Base-by-base conservation (phyloP, 129 eudicot species). In the Oenanthe sinensis region DNA sequence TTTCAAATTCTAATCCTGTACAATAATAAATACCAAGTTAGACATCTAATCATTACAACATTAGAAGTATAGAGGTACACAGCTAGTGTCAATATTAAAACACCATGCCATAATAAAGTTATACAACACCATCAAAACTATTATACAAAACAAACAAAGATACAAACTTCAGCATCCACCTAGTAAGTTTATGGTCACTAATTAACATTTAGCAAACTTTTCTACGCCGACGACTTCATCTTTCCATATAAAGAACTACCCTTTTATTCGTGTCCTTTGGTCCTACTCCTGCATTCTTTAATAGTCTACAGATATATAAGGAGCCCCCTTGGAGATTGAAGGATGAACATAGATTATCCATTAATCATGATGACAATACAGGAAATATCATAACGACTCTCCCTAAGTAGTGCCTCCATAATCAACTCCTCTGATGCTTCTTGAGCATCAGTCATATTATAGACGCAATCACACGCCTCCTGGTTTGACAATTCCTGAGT, bases 401-500 rank as follows among this genome's bases (percentile, higher is more conserved):
- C 77, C 54, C 83, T 81, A 13, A 14, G 22, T 16, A 83, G 50
- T 33, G 87, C 89, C 69, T 83, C 87, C 46, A 55, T n/a, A n/a
- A 83, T 47, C 79, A 81, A 30, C 73, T 78, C 36, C 55, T 83
- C 68, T 22, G 87, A 83, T 28, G 87, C 85, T 13, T 74, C 81
- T 43, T 67, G 60, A 8, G 83, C 84, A 54, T 80, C 33, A 6
- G 70, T 58, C 3, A 81, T 14, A n/a, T 70, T 79, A 62, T n/a
- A 42, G 5, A 83, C 62, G 70, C 87, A 80, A 45, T 81, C 87
- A 9, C 75, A 79, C 0, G 85, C 89, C 44, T 86, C 89, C 52
- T 86, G 80, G 77, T 83, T 86, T 9, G 89, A 77, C 87, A 86
- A 83, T 5, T 83, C 87, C 85, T 86, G 74, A 48, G 69, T 43